phyloP scores from a whole-genome alignment of 1,284 basidiomycete genomes.

The Melampsora larici-populina region DNA sequence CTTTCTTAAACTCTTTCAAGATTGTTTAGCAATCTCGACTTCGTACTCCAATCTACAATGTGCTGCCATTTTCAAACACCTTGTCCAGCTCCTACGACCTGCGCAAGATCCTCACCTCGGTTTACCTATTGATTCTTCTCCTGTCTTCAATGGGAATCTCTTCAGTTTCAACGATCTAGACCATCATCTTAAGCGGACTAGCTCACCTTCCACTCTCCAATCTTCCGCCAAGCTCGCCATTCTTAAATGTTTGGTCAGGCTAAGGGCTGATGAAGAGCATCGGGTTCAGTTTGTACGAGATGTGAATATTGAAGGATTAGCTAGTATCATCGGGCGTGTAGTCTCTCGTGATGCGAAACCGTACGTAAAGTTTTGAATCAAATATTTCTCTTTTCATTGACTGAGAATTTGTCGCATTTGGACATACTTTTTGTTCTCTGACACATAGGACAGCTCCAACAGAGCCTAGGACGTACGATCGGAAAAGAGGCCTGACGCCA shows the following conservation, averaged over 20 bases:
- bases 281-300: constrained; percentile 67
- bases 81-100: constrained; percentile 22
- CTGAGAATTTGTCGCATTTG: background rate
- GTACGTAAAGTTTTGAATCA: background rate
- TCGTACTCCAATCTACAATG: constrained; percentile 39
- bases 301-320: constrained; percentile 56
- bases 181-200: constrained; percentile 44
- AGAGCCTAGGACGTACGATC: constrained; percentile 13
- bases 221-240: constrained; percentile 66
- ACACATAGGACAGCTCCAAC: background rate
- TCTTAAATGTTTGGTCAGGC: constrained; percentile 81
- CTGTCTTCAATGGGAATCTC: constrained; percentile 37
- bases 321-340: constrained; percentile 53
- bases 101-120: constrained; percentile 13
- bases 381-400: background rate
- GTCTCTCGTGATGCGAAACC: constrained; percentile 7
- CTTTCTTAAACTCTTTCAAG: constrained; percentile 45
- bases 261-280: constrained; percentile 88
- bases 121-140: constrained; percentile 9
- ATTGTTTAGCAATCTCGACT: constrained; percentile 45
- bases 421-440: background rate
- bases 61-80: constrained; percentile 44
- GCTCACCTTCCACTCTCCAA: constrained; percentile 43
- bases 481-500: constrained; percentile 1
- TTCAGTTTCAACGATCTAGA: constrained; percentile 44